Percentiles rank a stretch among this genome's conserved stretches.
These are phyloP conservation scores for Penicillium atrosanguineum DNA, from an alignment of 495 filamentous ascomycete genomes.

Conservation along the genomic window DNA sequence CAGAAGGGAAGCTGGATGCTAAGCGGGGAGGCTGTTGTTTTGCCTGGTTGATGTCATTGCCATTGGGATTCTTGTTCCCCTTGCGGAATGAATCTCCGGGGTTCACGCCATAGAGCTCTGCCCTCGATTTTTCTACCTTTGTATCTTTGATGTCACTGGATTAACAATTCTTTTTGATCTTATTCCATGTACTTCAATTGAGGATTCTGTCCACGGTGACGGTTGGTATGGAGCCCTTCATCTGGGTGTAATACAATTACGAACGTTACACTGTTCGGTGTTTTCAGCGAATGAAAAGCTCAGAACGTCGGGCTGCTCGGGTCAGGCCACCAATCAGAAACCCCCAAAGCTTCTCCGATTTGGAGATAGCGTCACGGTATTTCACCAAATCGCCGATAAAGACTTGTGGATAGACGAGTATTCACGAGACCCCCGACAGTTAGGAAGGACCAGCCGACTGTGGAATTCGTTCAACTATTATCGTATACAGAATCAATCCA, in stretches of 20 bases:
- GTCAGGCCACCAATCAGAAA: conserved; percentile 12
- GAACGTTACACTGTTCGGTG: conserved; percentile 4
- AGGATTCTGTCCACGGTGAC: neutral
- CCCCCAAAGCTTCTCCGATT: fast-evolving
- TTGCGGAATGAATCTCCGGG: neutral
- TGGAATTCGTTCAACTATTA: neutral
- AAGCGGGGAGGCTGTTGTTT: conserved; percentile 8
- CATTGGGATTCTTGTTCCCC: neutral
- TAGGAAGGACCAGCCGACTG: conserved; percentile 11
- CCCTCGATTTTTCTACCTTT: neutral
- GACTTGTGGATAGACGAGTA: neutral
- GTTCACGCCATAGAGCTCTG: neutral
- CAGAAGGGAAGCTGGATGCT: conserved; percentile 29
- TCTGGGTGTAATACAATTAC: neutral
- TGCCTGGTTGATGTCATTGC: conserved; percentile 24
- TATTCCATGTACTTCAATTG: neutral
- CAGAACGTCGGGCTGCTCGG: too few species aligned
- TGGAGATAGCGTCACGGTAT: conserved; percentile 16
- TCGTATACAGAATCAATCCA: too few species aligned
- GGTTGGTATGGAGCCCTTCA: neutral
- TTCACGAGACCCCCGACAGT: neutral
- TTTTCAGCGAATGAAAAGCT: neutral
- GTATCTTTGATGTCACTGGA: neutral
- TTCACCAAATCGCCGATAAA: conserved; percentile 1
- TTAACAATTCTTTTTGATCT: neutral